Percentiles rank a stretch among this genome's conserved stretches.
Conservation (phyloP, 169 alveolate genomes). For the Theileria annulata region DNA sequence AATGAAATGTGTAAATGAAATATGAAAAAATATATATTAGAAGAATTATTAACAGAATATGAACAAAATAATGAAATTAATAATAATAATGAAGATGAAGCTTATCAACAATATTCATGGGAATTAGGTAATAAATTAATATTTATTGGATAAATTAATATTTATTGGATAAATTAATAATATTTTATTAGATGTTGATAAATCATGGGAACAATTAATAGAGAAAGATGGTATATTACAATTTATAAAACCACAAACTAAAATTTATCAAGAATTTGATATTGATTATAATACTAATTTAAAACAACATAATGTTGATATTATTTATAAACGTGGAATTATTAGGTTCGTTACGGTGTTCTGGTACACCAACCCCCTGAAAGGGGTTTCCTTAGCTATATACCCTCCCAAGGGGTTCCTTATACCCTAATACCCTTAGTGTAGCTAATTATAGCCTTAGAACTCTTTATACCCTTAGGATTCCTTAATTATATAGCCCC, state of each 20-base stretch:
- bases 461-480: too few species aligned
- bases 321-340: slow-evolving; percentile 66
- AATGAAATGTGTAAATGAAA: neutral
- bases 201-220: slow-evolving; percentile 77
- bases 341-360: slow-evolving; percentile 68
- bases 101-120: slow-evolving; percentile 76
- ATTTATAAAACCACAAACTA: slow-evolving; percentile 63
- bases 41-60: slow-evolving; percentile 56
- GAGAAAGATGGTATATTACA: slow-evolving; percentile 78
- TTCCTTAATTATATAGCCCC: too few species aligned
- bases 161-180: neutral
- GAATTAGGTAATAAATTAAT: slow-evolving; percentile 71
- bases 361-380: too few species aligned
- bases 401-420: too few species aligned
- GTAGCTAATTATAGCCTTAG: too few species aligned
- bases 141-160: too few species aligned
- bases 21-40: slow-evolving; percentile 32
- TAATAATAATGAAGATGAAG: slow-evolving; percentile 66
- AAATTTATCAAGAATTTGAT: slow-evolving; percentile 26
- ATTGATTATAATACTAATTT: neutral
- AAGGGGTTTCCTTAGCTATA: too few species aligned
- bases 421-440: too few species aligned
- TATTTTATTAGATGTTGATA: slow-evolving; percentile 64
- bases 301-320: slow-evolving; percentile 10
- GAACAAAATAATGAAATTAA: slow-evolving; percentile 50